Evolutionary conservation across 2,329 filamentous ascomycete genomes (phyloP), one percentile per base, ranked within the genome.

Genomic region (Graphilbum sp.): DNA sequence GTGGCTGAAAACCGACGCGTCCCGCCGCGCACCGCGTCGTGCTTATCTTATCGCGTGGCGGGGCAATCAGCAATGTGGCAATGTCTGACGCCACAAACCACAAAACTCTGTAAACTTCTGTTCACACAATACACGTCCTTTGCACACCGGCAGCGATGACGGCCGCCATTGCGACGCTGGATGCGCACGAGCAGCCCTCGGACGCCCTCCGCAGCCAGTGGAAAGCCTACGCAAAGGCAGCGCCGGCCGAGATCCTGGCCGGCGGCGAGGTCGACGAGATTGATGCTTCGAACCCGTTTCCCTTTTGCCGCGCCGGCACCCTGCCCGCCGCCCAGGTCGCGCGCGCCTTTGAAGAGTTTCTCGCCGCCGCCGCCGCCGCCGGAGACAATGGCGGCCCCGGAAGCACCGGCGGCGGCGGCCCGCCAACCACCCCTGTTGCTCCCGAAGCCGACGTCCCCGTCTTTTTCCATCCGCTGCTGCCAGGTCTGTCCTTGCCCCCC

Each of bases 151-250:
- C n/a, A n/a, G n/a, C n/a, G 20, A 65, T 65, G 63, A 55, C 57
- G 1, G 50, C 58, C 24, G 57, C 62, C 40, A 58, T 66, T 23
- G 57, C 54, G 20, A 62, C 66, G 17, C 62, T 87, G 3, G 80
- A 93, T 56, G 78, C 86, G 21, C 74, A 88, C 54, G 75, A 85
- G 55, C 75, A 77, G 48, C 83, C 86, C 2, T 82, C 86, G 3
- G 72, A 76, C 12, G 56, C 64, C 36, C 64, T 95, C 46, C 75
- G 77, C 43, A 61, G 68, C 34, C 61, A 75, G 38, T 95, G 85
- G 71, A 94, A 94, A 55, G 61, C 60, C 32, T 84, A 79, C 48
- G 74, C 79, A 19, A 78, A 70, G 45, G 64, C 72, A 29, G 67
- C 75, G 0, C 56, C 66, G 3, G 49, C 57, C 8, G 61, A 63